Percentiles rank a stretch among this genome's conserved stretches.
Conservation (phyloP, 2,329 filamentous ascomycete species). For the Claviceps humidiphila region DNA sequence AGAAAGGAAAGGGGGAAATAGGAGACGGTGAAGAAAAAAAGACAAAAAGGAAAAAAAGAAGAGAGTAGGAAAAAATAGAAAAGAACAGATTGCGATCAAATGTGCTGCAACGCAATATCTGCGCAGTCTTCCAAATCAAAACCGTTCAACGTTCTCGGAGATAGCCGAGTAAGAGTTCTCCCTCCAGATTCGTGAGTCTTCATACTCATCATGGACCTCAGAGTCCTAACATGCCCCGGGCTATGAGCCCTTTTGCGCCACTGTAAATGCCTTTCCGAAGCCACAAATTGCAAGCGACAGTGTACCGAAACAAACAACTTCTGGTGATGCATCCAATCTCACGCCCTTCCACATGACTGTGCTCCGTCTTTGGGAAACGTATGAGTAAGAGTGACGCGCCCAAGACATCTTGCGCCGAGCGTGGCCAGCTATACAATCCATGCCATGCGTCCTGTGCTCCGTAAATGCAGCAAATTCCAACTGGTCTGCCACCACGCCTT, state of each 20-base stretch:
- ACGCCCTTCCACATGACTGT: neutral
- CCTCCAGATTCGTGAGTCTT: neutral
- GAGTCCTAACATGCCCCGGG: constrained; percentile 2
- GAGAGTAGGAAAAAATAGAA: neutral
- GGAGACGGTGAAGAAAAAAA: neutral
- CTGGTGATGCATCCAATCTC: constrained; percentile 4
- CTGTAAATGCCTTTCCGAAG: neutral
- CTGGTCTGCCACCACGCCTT: neutral
- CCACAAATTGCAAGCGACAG: constrained; percentile 3
- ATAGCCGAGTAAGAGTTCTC: neutral
- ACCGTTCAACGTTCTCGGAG: neutral
- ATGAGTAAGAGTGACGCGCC: neutral
- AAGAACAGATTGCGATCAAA: neutral
- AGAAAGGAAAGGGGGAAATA: neutral
- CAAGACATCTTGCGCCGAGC: constrained; percentile 4
- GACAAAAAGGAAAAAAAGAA: neutral
- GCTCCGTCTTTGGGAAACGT: neutral
- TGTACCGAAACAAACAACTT: constrained; percentile 2
- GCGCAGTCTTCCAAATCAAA: neutral
- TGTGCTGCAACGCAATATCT: constrained; percentile 3
- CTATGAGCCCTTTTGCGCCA: constrained; percentile 4
- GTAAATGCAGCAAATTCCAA: constrained; percentile 2
- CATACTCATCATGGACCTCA: neutral
- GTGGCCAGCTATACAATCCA: constrained; percentile 3
- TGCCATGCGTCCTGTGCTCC: constrained; percentile 5